A percentile compares a stretch with the other conserved stretches of the same genome.
phyloP scores from a whole-genome alignment of 345 rosid species.

The Raphanus raphanistrum region DNA sequence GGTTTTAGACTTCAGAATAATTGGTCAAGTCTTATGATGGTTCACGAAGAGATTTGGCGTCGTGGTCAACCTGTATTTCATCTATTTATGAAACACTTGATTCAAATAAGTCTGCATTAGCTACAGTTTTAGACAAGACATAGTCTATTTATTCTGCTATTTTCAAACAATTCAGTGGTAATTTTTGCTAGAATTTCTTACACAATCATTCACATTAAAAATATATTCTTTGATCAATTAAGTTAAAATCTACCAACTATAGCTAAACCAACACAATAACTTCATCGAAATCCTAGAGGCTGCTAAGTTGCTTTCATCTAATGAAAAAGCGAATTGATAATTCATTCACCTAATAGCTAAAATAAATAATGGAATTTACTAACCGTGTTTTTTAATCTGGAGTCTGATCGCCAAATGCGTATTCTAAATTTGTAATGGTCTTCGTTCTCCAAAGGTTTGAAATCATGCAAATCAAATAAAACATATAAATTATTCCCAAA shows the following conservation, averaged over 20 bases:
- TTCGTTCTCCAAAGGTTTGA: no score
- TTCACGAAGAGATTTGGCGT: background rate
- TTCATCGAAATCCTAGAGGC: background rate
- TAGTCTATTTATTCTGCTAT: background rate
- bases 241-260: background rate
- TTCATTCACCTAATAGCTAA: background rate
- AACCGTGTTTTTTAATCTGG: background rate
- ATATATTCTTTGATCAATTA: no score
- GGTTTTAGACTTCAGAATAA: background rate
- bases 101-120: no score
- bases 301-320: background rate
- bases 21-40: background rate
- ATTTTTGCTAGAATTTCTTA: no score
- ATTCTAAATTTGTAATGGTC: no score
- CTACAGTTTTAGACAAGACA: background rate
- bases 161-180: no score
- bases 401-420: background rate
- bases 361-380: background rate
- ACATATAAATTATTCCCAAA: no score
- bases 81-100: no score
- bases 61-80: background rate
- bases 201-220: no score
- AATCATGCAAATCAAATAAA: no score
- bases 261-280: background rate
- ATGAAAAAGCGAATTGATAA: no score